These are phyloP conservation scores for Suillus subluteus DNA, from an alignment of 768 basidiomycete species.

Conservation along the genomic window DNA sequence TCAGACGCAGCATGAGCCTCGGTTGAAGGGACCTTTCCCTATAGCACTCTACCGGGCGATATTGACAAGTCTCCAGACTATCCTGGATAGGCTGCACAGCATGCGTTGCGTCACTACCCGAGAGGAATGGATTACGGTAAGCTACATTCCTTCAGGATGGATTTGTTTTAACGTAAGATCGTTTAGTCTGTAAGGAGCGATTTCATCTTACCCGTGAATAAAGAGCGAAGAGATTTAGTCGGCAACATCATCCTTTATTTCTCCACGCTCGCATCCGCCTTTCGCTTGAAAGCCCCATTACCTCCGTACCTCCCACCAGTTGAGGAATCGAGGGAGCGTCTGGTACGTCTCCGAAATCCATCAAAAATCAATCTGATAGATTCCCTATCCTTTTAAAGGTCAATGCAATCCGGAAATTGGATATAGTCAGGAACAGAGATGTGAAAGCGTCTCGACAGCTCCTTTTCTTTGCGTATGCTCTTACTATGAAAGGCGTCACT, in stretches of 20 bases:
- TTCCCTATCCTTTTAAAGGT: conserved; percentile 49
- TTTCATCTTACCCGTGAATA: conserved; percentile 90
- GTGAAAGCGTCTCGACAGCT: conserved; percentile 83
- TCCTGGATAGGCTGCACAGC: conserved; percentile 88
- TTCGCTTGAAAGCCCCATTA: conserved; percentile 87
- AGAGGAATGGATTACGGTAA: conserved; percentile 90
- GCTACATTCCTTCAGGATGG: conserved; percentile 24
- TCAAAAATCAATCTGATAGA: conserved; percentile 1
- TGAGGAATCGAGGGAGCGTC: conserved; percentile 75
- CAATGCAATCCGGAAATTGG: conserved; percentile 77
- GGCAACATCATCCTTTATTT: conserved; percentile 94
- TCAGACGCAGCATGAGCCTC: conserved; percentile 91
- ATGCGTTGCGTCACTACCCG: conserved; percentile 97
- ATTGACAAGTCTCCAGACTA: conserved; percentile 80
- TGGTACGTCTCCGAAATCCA: conserved; percentile 51
- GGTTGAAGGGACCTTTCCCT: conserved; percentile 95
- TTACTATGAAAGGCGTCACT: conserved; percentile 94
- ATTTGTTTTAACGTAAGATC: conserved; percentile 4
- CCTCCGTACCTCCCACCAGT: conserved; percentile 96
- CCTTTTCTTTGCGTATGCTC: conserved; percentile 91
- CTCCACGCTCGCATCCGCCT: conserved; percentile 77
- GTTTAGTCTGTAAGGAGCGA: conserved; percentile 76
- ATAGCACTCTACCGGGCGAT: conserved; percentile 82
- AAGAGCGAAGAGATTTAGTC: conserved; percentile 89
- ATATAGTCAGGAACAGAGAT: conserved; percentile 86